A percentile compares a stretch with the other conserved stretches of the same genome.
These are phyloP conservation scores for Kodamaea restingae DNA, from an alignment of 805 yeast genomes.

Conservation along the genomic window DNA sequence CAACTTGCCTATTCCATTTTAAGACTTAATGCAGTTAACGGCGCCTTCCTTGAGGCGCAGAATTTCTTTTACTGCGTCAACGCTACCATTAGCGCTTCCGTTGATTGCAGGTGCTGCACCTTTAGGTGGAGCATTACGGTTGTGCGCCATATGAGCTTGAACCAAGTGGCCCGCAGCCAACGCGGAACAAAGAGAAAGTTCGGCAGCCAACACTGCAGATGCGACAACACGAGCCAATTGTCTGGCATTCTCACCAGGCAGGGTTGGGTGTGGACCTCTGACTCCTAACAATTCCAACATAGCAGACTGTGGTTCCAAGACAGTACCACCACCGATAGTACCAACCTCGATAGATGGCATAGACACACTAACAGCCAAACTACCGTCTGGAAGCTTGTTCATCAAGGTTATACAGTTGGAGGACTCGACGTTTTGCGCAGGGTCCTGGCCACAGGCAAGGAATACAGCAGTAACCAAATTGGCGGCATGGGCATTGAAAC, in stretches of 20 bases:
- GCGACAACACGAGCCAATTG: slow-evolving; percentile 92
- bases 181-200: slow-evolving; percentile 89
- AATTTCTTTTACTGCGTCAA: slow-evolving; percentile 16
- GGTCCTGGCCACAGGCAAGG: slow-evolving; percentile 97
- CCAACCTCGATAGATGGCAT: slow-evolving; percentile 99
- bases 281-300: slow-evolving; percentile 94
- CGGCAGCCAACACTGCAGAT: slow-evolving; percentile 93
- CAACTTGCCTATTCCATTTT: slow-evolving; percentile 10
- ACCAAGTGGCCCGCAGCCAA: slow-evolving; percentile 98
- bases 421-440: slow-evolving; percentile 98
- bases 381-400: slow-evolving; percentile 71
- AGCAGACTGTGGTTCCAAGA: slow-evolving; percentile 93
- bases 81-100: slow-evolving; percentile 9
- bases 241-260: slow-evolving; percentile 92
- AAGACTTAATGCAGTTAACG: slow-evolving; percentile 68
- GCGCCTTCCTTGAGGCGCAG: slow-evolving; percentile 65
- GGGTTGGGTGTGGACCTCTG: slow-evolving; percentile 89
- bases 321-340: slow-evolving; percentile 98
- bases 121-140: slow-evolving; percentile 58
- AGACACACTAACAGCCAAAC: slow-evolving; percentile 88
- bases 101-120: slow-evolving; percentile 17
- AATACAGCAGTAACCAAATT: slow-evolving; percentile 91
- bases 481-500: slow-evolving; percentile 98
- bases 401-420: slow-evolving; percentile 96
- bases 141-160: slow-evolving; percentile 94